Conservation (phyloP, 2,329 filamentous ascomycete genomes). For the Penicillium nordicum region DNA sequence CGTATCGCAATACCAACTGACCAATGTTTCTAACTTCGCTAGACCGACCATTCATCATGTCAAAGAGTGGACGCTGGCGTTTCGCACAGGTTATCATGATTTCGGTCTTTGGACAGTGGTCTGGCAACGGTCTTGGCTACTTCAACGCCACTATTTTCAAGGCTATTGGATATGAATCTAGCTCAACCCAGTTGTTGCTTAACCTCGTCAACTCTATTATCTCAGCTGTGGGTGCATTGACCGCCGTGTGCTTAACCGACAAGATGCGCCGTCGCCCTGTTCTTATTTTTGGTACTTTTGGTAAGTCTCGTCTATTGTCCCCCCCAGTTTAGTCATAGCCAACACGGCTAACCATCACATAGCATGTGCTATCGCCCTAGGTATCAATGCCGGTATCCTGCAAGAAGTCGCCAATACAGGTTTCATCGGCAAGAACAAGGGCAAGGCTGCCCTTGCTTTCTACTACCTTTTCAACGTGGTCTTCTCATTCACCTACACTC, state of each 20-base stretch:
- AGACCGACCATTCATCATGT: constrained; percentile 46
- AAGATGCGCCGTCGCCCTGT: constrained; percentile 49
- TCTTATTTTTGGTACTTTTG: constrained; percentile 45
- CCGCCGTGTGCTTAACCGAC: constrained; percentile 46
- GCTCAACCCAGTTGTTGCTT: constrained; percentile 43
- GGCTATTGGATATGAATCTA: constrained; percentile 25
- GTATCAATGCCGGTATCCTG: constrained; percentile 48
- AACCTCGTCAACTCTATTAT: constrained; percentile 50
- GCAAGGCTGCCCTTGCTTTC: constrained; percentile 45
- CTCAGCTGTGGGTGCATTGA: constrained; percentile 46
- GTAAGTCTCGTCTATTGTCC: background rate
- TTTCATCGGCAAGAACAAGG: constrained; percentile 38
- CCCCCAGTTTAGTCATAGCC: too few species aligned
- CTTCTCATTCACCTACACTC: constrained; percentile 52
- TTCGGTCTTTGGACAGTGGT: constrained; percentile 52
- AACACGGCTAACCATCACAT: constrained; percentile 3
- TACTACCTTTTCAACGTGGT: constrained; percentile 52
- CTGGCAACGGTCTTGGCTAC: constrained; percentile 51
- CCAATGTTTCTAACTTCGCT: background rate
- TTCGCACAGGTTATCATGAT: constrained; percentile 51
- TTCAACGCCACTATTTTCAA: constrained; percentile 51
- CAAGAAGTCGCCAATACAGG: constrained; percentile 33
- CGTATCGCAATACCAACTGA: background rate
- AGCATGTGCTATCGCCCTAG: constrained; percentile 43
- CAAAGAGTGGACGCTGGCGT: constrained; percentile 49